These are phyloP conservation scores for Mycosphaerella arachidis DNA, from an alignment of 2,329 filamentous ascomycete species.

Conservation along the genomic window DNA sequence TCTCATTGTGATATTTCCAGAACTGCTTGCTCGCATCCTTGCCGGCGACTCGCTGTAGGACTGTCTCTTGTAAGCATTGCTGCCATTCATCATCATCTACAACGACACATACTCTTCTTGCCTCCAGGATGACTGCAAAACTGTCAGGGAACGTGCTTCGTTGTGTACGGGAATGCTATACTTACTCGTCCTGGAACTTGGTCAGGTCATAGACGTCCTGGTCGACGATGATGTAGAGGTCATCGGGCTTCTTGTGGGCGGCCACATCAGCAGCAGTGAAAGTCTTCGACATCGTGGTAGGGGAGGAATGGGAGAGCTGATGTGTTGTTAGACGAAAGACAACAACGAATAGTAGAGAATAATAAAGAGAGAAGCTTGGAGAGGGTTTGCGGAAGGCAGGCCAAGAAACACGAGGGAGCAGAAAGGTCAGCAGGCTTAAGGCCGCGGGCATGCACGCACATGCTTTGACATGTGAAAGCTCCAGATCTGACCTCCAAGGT, in stretches of 20 bases:
- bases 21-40: constrained; percentile 67
- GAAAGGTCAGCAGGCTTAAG: background rate
- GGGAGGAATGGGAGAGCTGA: background rate
- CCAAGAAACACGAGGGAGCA: background rate
- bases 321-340: background rate
- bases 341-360: background rate
- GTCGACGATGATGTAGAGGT: constrained; percentile 85
- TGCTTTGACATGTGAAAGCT: constrained; percentile 2
- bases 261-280: constrained; percentile 83
- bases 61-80: constrained; percentile 34
- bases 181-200: constrained; percentile 49
- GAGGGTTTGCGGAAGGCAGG: background rate
- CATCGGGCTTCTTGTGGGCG: constrained; percentile 81
- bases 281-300: constrained; percentile 72
- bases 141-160: background rate
- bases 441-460: background rate
- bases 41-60: constrained; percentile 60
- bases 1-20: constrained; percentile 72
- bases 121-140: constrained; percentile 55
- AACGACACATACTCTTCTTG: constrained; percentile 56
- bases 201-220: constrained; percentile 95
- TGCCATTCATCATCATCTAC: background rate
- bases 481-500: background rate
- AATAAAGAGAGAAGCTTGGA: background rate
- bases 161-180: background rate